These are phyloP conservation scores for Plasmodium reichenowi DNA, from an alignment of 169 alveolate species.

Conservation along the genomic window DNA sequence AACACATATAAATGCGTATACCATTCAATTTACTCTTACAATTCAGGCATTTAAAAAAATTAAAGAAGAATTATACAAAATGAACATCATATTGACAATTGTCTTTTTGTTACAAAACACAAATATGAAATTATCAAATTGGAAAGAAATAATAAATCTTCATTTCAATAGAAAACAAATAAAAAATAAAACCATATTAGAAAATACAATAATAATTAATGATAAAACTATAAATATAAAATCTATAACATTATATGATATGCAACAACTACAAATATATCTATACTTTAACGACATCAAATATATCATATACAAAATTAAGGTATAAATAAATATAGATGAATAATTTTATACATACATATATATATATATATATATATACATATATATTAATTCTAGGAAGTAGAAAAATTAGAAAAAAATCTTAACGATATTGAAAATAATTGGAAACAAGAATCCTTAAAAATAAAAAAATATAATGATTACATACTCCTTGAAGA, in stretches of 20 bases:
- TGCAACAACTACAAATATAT: constrained; percentile 59
- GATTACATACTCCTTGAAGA: constrained; percentile 57
- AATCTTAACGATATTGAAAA: constrained; percentile 55
- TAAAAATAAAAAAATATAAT: constrained; percentile 49
- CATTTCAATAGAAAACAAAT: constrained; percentile 42
- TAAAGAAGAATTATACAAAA: constrained; percentile 62
- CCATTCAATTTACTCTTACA: no score
- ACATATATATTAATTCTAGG: constrained; percentile 12
- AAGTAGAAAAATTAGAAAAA: constrained; percentile 73
- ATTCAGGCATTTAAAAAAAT: constrained; percentile 72
- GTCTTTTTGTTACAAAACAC: constrained; percentile 69
- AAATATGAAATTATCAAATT: constrained; percentile 58
- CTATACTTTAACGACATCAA: constrained; percentile 56
- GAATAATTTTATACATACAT: background rate
- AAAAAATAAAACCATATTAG: constrained; percentile 31
- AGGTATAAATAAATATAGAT: constrained; percentile 6
- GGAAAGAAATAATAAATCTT: constrained; percentile 64
- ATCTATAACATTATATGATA: constrained; percentile 61
- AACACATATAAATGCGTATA: background rate
- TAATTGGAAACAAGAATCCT: constrained; percentile 59
- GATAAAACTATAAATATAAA: constrained; percentile 53
- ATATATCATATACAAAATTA: constrained; percentile 71
- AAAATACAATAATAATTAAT: constrained; percentile 53
- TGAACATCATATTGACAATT: constrained; percentile 67
- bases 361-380: background rate